phyloP scores from a whole-genome alignment of 441 rosid genomes.

The Euphorbia celastroides region DNA sequence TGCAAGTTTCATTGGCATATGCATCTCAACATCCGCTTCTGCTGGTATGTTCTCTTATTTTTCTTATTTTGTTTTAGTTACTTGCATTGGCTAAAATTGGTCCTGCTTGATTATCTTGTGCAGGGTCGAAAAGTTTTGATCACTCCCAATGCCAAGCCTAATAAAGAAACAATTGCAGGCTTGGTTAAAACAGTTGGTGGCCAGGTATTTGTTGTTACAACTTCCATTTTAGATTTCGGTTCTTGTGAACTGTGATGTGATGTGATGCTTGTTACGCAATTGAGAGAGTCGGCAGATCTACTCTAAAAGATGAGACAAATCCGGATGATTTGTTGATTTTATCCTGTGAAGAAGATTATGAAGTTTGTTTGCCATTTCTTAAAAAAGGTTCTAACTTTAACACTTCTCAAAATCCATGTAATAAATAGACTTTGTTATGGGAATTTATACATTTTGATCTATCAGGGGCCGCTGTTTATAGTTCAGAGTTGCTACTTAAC shows the following conservation, averaged over 20 bases:
- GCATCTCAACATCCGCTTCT: conserved; percentile 57
- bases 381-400: conserved; percentile 46
- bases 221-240: neutral
- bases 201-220: conserved; percentile 38
- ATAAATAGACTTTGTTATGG: neutral
- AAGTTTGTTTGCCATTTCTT: conserved; percentile 49
- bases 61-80: conserved; percentile 1
- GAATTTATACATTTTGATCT: neutral
- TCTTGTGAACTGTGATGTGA: neutral
- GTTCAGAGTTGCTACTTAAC: conserved; percentile 74
- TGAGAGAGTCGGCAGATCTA: conserved; percentile 54
- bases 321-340: conserved; percentile 58
- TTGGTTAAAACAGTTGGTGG: conserved; percentile 69
- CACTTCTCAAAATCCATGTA: neutral
- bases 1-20: conserved; percentile 65
- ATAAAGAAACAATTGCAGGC: conserved; percentile 55
- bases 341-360: conserved; percentile 72
- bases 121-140: conserved; percentile 69
- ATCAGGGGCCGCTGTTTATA: conserved; percentile 66
- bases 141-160: conserved; percentile 67
- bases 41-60: conserved; percentile 15
- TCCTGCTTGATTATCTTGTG: neutral
- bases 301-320: conserved; percentile 39
- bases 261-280: conserved; percentile 45
- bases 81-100: conserved; percentile 9